Percentiles rank a stretch among this genome's conserved stretches.
phyloP scores from a whole-genome alignment of 1,284 basidiomycete genomes.

The Melampsora americana region DNA sequence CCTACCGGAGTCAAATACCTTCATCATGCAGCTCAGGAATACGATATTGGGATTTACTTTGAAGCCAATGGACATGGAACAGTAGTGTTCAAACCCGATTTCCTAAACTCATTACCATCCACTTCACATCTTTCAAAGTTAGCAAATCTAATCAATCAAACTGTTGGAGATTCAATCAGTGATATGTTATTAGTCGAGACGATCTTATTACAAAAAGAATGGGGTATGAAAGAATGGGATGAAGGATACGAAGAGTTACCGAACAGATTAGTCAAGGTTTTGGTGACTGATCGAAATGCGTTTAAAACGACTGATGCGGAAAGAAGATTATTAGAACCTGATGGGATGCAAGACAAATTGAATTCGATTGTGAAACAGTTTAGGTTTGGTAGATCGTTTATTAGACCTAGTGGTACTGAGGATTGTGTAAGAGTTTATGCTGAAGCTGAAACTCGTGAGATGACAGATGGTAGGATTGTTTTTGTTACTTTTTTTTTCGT shows the following conservation, averaged over 20 bases:
- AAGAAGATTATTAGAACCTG: constrained; percentile 74
- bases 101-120: constrained; percentile 57
- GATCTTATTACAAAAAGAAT: constrained; percentile 81
- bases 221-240: constrained; percentile 85
- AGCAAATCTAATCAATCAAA: constrained; percentile 89
- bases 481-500: not conserved
- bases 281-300: constrained; percentile 74
- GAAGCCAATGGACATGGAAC: constrained; percentile 99
- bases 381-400: constrained; percentile 83
- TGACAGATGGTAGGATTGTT: constrained; percentile 70
- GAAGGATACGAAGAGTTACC: constrained; percentile 88
- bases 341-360: constrained; percentile 77
- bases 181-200: constrained; percentile 95
- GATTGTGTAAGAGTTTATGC: constrained; percentile 98
- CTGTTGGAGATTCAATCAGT: constrained; percentile 93
- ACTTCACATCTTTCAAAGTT: constrained; percentile 68
- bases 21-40: constrained; percentile 93
- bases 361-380: constrained; percentile 78
- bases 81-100: constrained; percentile 80
- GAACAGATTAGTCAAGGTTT: constrained; percentile 93
- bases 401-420: constrained; percentile 94
- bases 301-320: constrained; percentile 96
- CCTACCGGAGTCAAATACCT: constrained; percentile 97
- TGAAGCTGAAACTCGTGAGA: constrained; percentile 71
- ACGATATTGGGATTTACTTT: constrained; percentile 95